Evolutionary conservation across 2,329 filamentous ascomycete species (phyloP).

Genomic region (Hypoxylon sp.): DNA sequence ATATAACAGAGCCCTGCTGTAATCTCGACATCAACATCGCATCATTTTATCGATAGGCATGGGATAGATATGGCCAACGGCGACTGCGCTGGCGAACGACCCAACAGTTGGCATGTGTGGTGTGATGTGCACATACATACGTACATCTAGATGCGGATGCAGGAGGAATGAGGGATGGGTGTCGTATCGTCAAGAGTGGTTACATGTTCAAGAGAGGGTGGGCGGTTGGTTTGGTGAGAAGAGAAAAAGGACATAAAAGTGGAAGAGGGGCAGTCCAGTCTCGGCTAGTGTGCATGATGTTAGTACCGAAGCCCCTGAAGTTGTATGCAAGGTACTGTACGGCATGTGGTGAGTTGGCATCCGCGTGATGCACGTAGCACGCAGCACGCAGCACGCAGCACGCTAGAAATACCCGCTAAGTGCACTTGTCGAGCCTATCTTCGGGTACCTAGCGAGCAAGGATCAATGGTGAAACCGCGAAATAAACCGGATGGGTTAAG

Average conservation of each 20-base stretch:
- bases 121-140: slow-evolving; percentile 9
- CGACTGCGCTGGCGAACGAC: slow-evolving; percentile 24
- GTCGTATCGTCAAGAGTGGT: slow-evolving; percentile 19
- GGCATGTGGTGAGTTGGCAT: slow-evolving; percentile 31
- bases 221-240: neutral
- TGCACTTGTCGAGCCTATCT: slow-evolving; percentile 3
- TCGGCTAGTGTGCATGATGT: neutral
- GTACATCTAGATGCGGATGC: slow-evolving; percentile 14
- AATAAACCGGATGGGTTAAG: neutral
- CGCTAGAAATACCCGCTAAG: neutral
- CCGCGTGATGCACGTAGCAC: slow-evolving; percentile 12
- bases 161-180: slow-evolving; percentile 12
- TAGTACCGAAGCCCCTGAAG: slow-evolving; percentile 11
- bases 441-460: slow-evolving; percentile 6
- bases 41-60: neutral
- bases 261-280: slow-evolving; percentile 4
- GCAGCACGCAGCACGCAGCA: neutral
- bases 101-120: slow-evolving; percentile 15
- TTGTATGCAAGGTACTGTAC: slow-evolving; percentile 29
- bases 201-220: slow-evolving; percentile 12
- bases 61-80: slow-evolving; percentile 6
- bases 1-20: slow-evolving; percentile 12
- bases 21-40: slow-evolving; percentile 7
- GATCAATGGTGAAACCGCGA: slow-evolving; percentile 30
- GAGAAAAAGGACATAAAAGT: slow-evolving; percentile 10